These are phyloP conservation scores for Phaffomyces opuntiae DNA, from an alignment of 805 yeast genomes.

Conservation along the genomic window DNA sequence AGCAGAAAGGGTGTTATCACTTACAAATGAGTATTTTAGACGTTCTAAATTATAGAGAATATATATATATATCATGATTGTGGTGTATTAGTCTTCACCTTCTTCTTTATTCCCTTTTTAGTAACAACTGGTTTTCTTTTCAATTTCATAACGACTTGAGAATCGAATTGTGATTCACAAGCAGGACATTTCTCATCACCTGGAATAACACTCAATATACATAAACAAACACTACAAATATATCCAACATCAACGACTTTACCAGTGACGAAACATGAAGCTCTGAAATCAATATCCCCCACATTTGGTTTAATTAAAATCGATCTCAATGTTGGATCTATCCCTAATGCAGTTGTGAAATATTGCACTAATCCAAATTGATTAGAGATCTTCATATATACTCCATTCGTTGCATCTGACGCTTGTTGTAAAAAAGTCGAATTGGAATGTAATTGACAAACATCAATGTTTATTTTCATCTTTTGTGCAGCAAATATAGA, in stretches of 20 bases:
- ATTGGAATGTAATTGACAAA: slow-evolving; percentile 67
- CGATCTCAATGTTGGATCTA: slow-evolving; percentile 79
- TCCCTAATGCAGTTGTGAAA: slow-evolving; percentile 70
- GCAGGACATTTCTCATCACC: slow-evolving; percentile 70
- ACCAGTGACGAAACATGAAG: slow-evolving; percentile 91
- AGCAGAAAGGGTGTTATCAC: slow-evolving; percentile 37
- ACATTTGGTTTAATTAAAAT: slow-evolving; percentile 75
- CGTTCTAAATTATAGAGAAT: slow-evolving; percentile 15
- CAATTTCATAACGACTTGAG: slow-evolving; percentile 48
- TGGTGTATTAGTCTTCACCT: slow-evolving; percentile 21
- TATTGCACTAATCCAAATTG: slow-evolving; percentile 80
- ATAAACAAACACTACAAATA: slow-evolving; percentile 91
- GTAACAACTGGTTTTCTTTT: slow-evolving; percentile 53
- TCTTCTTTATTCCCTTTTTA: slow-evolving; percentile 28
- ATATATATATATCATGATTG: not conserved
- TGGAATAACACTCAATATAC: slow-evolving; percentile 69
- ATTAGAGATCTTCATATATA: slow-evolving; percentile 61
- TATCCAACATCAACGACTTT: slow-evolving; percentile 86
- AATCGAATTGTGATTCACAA: slow-evolving; percentile 75
- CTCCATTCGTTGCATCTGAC: slow-evolving; percentile 89
- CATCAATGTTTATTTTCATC: slow-evolving; percentile 82
- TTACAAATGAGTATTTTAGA: slow-evolving; percentile 25
- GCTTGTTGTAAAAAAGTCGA: slow-evolving; percentile 93
- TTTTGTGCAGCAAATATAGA: slow-evolving; percentile 94
- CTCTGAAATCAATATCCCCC: slow-evolving; percentile 77